Evolutionary conservation across 176 grass and related monocot genomes (phyloP), one percentile per base, ranked within the genome.

Genomic region (Eleusine indica): DNA sequence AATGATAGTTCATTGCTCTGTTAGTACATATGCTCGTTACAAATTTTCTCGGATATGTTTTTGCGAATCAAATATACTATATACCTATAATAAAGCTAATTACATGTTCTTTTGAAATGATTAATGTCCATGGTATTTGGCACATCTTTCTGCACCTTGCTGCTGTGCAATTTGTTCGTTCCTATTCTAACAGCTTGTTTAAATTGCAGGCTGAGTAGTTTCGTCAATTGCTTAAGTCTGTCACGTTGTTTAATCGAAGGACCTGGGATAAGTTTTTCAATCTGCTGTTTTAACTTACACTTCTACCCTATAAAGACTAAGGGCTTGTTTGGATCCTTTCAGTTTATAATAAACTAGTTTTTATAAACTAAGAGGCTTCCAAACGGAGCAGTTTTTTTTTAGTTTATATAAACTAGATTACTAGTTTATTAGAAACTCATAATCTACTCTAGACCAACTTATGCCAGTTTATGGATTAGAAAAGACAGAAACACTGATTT

Each of bases 171-270:
- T 21, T 69, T 35, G 9, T 75, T 47, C 44, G 9, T 12, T 67
- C 9, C 16, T 81, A 60, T 32, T 78, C 79, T 86, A 47, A 74
- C 21, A 66, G 3, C 38, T 68, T 86, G 6, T 85, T 91, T 56
- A 29, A 84, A 85, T 85, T 53, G 53, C 88, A 97, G 95, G 88
- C 90, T 75, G 95, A 97, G 81, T 94, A 94, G 86, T 97, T 97
- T 88, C 90, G 90, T 66, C 95, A 97, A 9, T 78, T 97, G 90
- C 94, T 97, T 87, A 97, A 97, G 84, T 92, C 92, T 70, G 82
- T 97, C 42, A 97, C 90, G 86, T 94, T 94, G 90, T 87, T 66
- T 80, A 58, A 87, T 85, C 17, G 68, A 43, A 77, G 62, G 32
- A 78, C 52, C 25, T 9, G 12, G 65, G 35, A 28, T 87, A 44